A percentile compares a stretch with the other conserved stretches of the same genome.
Evolutionary conservation across 495 filamentous ascomycete genomes (phyloP).

Genomic region (Bombardia bombarda): DNA sequence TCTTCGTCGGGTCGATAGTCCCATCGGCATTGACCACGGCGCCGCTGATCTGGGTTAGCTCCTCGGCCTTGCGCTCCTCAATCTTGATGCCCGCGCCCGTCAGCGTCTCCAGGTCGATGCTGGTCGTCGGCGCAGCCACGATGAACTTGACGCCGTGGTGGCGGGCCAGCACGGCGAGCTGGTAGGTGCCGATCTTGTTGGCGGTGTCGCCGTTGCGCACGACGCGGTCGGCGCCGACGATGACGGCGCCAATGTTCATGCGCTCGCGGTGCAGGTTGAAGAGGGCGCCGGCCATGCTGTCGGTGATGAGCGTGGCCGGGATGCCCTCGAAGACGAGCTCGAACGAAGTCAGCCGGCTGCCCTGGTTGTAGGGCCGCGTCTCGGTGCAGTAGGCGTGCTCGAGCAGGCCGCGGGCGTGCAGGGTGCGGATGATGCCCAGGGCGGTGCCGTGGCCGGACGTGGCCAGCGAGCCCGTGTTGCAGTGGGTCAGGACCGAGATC

Average conservation of each 20-base stretch:
- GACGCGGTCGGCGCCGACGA: constrained; percentile 92
- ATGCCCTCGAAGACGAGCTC: constrained; percentile 90
- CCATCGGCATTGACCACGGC: constrained; percentile 46
- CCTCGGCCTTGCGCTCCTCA: constrained; percentile 70
- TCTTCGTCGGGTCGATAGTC: constrained; percentile 39
- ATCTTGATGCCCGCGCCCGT: constrained; percentile 75
- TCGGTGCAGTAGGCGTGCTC: constrained; percentile 90
- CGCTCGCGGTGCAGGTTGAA: constrained; percentile 50
- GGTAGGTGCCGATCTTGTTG: constrained; percentile 98
- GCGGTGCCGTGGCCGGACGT: constrained; percentile 96
- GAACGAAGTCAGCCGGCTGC: constrained; percentile 88
- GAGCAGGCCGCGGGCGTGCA: constrained; percentile 56
- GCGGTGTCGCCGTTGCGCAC: constrained; percentile 96
- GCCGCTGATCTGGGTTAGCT: constrained; percentile 76
- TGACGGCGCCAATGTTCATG: constrained; percentile 66
- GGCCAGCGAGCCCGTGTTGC: constrained; percentile 95
- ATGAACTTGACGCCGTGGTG: constrained; percentile 89
- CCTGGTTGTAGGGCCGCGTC: constrained; percentile 96
- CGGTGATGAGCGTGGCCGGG: constrained; percentile 87
- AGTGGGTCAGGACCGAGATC: constrained; percentile 81
- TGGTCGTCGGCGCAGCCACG: constrained; percentile 89
- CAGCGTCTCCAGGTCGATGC: constrained; percentile 75
- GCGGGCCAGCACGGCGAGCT: constrained; percentile 74
- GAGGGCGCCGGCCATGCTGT: constrained; percentile 90
- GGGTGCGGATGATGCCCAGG: constrained; percentile 83